Evolutionary conservation across 805 yeast species (phyloP), one percentile per base, ranked within the genome.

Genomic region (Kurtzmaniella fragi): DNA sequence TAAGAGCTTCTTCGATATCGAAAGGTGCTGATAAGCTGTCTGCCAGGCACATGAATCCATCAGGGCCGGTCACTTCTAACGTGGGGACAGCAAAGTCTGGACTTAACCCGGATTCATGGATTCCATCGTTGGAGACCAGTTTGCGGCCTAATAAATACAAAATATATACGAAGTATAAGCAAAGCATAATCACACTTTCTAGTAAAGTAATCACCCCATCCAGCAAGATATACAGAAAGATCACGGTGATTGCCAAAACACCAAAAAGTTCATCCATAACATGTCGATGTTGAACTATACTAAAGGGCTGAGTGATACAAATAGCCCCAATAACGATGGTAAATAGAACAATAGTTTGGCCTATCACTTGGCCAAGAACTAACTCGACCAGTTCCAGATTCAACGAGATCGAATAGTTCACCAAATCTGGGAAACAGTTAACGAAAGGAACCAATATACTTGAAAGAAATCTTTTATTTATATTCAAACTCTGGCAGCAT

Each of bases 341-440:
- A 37, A 64, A 54, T 31, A 61, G 54, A 10, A 67, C 57, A 2
- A 61, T 40, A 10, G 53, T 55, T 2, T 67, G 57, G 1, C 73
- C 71, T 5, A 64, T 50, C 5, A 64, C 43, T 42, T 67, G 71
- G 3, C 71, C 71, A 25, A 67, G 40, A 3, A 64, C 62, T 15
- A 67, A 43, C 28, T 64, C 68, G 1, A 57, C 43, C 2, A 67
- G 54, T 14, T 55, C 48, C 7, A 57, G 43, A 13, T 46, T 42
- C 14, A 67, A 45, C 5, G 63, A 53, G 23, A 58, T 48, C 36
- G 61, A 55, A 46, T 64, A 64, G 39, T 61, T 64, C 14, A 65
- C 43, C 16, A 67, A 48, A 44, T 67, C 73, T 9, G 70, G 70
- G 10, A 59, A 46, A 3, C 67, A 58, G 42, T 67, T 67, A 17